Evolutionary conservation across 169 alveolate genomes (phyloP).

Genomic region (Cryptosporidium ryanae): DNA sequence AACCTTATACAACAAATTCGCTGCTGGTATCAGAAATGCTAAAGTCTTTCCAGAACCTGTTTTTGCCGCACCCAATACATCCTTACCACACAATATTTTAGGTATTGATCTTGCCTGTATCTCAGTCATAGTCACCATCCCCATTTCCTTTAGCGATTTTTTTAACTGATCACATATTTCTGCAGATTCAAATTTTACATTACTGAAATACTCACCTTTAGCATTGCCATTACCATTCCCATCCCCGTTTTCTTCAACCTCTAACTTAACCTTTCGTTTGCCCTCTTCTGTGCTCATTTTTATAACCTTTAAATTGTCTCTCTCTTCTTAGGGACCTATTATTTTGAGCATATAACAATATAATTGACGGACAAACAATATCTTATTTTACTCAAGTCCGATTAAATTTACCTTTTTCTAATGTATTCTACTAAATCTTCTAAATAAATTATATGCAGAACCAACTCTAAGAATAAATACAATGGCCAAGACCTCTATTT

Average conservation of each 20-base stretch:
- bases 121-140: conserved; percentile 93
- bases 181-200: conserved; percentile 86
- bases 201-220: conserved; percentile 81
- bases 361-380: no score
- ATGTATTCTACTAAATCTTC: no score
- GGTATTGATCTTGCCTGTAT: conserved; percentile 98
- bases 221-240: not conserved
- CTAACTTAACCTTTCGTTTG: conserved; percentile 14
- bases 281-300: conserved; percentile 34
- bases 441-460: no score
- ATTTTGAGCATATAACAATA: no score
- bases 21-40: conserved; percentile 98
- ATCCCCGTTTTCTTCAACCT: not conserved
- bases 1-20: conserved; percentile 93
- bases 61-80: conserved; percentile 97
- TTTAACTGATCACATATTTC: conserved; percentile 92
- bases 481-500: no score
- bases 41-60: conserved; percentile 99
- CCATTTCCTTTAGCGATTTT: conserved; percentile 89
- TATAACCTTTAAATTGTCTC: not conserved
- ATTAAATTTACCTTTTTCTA: no score
- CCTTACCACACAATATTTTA: conserved; percentile 95
- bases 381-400: no score
- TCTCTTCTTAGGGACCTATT: no score
- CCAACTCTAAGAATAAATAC: no score